Percentiles rank a stretch among this genome's conserved stretches.
phyloP scores from a whole-genome alignment of 805 yeast species.

The Ogataea saltuana region DNA sequence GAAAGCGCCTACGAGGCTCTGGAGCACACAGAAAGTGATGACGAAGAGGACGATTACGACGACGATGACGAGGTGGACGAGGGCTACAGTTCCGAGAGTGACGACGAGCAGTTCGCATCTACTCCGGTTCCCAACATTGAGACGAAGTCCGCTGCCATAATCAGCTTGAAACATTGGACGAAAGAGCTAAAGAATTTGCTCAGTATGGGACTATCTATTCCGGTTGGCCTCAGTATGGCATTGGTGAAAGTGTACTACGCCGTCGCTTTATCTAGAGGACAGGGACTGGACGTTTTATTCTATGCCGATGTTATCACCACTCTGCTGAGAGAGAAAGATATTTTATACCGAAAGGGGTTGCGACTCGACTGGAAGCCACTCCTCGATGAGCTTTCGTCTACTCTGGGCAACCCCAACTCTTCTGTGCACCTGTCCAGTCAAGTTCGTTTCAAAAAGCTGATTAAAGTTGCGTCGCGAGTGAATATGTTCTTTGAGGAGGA shows the following conservation, averaged over 20 bases:
- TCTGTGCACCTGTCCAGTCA: slow-evolving; percentile 51
- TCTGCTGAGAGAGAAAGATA: slow-evolving; percentile 50
- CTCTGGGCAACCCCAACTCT: slow-evolving; percentile 49
- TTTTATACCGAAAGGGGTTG: slow-evolving; percentile 44
- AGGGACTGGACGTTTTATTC: slow-evolving; percentile 56
- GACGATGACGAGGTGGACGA: slow-evolving; percentile 40
- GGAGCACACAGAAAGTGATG: slow-evolving; percentile 36
- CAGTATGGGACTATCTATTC: slow-evolving; percentile 77
- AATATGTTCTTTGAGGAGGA: slow-evolving; percentile 53
- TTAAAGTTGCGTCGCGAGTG: slow-evolving; percentile 54
- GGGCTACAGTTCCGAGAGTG: slow-evolving; percentile 45
- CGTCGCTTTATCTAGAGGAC: slow-evolving; percentile 72
- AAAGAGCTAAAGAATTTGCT: slow-evolving; percentile 79
- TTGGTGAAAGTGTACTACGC: slow-evolving; percentile 72
- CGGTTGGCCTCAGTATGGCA: slow-evolving; percentile 58
- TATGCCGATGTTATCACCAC: slow-evolving; percentile 62
- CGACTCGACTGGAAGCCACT: slow-evolving; percentile 53
- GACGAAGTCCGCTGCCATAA: slow-evolving; percentile 69
- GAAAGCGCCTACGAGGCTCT: slow-evolving; percentile 58
- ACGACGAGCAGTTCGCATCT: slow-evolving; percentile 39
- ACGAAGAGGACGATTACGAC: slow-evolving; percentile 38
- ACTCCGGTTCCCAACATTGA: slow-evolving; percentile 60
- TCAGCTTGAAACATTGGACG: slow-evolving; percentile 81
- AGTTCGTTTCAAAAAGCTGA: slow-evolving; percentile 47
- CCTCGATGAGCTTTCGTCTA: slow-evolving; percentile 37